These are phyloP conservation scores for Naganishia kalamii DNA, from an alignment of 768 basidiomycete genomes.

Conservation along the genomic window DNA sequence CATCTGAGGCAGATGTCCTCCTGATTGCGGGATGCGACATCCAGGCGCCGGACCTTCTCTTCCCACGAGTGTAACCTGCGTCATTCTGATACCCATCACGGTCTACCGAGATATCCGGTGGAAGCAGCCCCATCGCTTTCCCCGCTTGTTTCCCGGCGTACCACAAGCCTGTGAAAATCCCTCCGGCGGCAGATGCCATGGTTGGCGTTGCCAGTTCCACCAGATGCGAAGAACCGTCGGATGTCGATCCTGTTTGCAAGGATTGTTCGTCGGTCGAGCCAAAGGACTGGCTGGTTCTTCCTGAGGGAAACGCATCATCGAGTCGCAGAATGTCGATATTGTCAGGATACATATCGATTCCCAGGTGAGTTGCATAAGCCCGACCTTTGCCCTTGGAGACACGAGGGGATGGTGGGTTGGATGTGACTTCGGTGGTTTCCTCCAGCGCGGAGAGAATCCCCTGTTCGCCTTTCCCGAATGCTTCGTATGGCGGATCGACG, in stretches of 20 bases:
- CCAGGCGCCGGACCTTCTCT: not conserved
- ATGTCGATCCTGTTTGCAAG: not conserved
- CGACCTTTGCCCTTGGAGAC: not conserved
- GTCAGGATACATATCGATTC: not conserved
- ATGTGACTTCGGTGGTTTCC: not conserved
- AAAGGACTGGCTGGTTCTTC: not conserved
- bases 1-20: not conserved
- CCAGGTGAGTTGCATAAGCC: not conserved
- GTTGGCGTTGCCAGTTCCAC: not conserved
- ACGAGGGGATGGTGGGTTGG: constrained; percentile 1
- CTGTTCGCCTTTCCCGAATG: not conserved
- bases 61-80: not conserved
- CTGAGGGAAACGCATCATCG: not conserved
- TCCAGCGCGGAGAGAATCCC: not conserved
- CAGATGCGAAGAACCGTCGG: not conserved
- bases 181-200: constrained; percentile 6
- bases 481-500: not conserved
- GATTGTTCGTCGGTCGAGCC: not conserved
- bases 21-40: not conserved
- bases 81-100: not conserved
- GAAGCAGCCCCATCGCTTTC: not conserved
- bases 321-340: not conserved
- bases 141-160: not conserved
- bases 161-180: constrained; percentile 14
- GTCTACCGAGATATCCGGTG: not conserved